Conservation (phyloP, 2,329 filamentous ascomycete species). For the Nannizzia gypsea region DNA sequence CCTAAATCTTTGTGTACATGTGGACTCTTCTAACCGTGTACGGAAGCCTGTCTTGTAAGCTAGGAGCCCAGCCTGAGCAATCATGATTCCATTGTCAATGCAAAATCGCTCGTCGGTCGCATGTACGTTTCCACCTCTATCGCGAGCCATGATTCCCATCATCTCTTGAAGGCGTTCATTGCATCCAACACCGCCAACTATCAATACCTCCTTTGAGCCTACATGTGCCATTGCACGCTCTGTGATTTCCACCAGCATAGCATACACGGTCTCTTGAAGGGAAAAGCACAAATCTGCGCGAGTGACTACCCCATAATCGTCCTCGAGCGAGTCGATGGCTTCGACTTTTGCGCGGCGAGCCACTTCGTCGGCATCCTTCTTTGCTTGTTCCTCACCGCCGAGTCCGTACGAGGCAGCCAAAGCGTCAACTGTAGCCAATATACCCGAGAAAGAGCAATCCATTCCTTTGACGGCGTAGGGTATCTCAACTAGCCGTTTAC, state of each 20-base stretch:
- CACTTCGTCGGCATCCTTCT: conserved; percentile 35
- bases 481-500: conserved; percentile 63
- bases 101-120: conserved; percentile 96
- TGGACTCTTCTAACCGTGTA: conserved; percentile 67
- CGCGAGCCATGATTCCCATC: conserved; percentile 92
- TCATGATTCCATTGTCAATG: conserved; percentile 99
- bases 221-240: conserved; percentile 98
- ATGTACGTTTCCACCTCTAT: conserved; percentile 79
- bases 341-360: conserved; percentile 7
- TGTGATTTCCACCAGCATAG: conserved; percentile 97
- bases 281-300: conserved; percentile 83
- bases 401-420: conserved; percentile 48
- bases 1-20: conserved; percentile 71
- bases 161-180: conserved; percentile 92
- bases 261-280: conserved; percentile 87
- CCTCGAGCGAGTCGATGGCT: conserved; percentile 13
- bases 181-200: conserved; percentile 91
- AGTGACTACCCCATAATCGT: conserved; percentile 40
- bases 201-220: conserved; percentile 79
- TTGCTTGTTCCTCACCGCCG: conserved; percentile 32
- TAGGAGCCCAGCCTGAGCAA: conserved; percentile 84
- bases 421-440: conserved; percentile 70
- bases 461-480: conserved; percentile 97
- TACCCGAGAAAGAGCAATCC: conserved; percentile 94
- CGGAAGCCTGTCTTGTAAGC: conserved; percentile 71